Evolutionary conservation across 148 eudicot genomes (phyloP).

Genomic region (Limonium bicolor): DNA sequence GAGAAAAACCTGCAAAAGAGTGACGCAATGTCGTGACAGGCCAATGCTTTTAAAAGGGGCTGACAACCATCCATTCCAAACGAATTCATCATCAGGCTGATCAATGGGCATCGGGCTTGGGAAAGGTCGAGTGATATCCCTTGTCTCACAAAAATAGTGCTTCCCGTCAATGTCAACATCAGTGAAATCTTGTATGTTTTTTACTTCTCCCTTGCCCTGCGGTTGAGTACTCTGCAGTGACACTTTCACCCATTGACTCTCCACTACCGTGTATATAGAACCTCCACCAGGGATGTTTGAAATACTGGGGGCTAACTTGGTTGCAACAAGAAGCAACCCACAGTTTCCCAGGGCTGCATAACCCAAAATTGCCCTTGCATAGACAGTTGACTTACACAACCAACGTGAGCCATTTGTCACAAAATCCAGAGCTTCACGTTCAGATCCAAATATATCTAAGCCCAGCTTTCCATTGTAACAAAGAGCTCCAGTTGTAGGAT

Average conservation of each 20-base stretch:
- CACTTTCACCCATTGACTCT: constrained; percentile 85
- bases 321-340: constrained; percentile 81
- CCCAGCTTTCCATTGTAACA: constrained; percentile 46
- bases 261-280: constrained; percentile 63
- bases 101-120: constrained; percentile 73
- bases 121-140: constrained; percentile 87
- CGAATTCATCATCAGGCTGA: constrained; percentile 88
- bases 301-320: constrained; percentile 59
- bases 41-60: constrained; percentile 70
- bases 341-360: constrained; percentile 74
- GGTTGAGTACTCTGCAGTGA: constrained; percentile 81
- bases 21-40: constrained; percentile 75
- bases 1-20: constrained; percentile 68
- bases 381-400: constrained; percentile 43
- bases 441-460: constrained; percentile 64
- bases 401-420: constrained; percentile 73
- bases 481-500: constrained; percentile 90
- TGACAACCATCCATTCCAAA: constrained; percentile 92
- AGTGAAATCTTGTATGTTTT: constrained; percentile 62
- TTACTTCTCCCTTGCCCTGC: constrained; percentile 77
- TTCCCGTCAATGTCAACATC: constrained; percentile 95
- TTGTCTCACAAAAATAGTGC: constrained; percentile 81
- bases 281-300: constrained; percentile 89
- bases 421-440: constrained; percentile 73
- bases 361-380: constrained; percentile 83